Base-by-base conservation (phyloP, 176 grass and related monocot species). In the Carex pumila region DNA sequence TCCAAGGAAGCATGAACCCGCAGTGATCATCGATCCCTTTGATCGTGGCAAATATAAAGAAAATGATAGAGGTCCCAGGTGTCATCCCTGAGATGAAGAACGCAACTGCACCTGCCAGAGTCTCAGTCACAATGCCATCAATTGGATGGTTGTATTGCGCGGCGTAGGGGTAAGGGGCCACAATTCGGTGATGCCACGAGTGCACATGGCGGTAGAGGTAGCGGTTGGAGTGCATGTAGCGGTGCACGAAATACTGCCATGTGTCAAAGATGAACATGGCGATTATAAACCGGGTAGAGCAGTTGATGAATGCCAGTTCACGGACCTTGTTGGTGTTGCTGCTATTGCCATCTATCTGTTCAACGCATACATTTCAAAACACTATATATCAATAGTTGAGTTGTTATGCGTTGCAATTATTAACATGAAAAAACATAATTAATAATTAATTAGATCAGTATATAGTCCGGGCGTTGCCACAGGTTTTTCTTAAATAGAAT, bases 91-190 rank as follows among this genome's bases (percentile, higher is more conserved):
- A 87, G 29, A 72, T 2, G 4, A 82, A 17, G 12, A 72, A 82
- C 2, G 85, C 85, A 3, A 87, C 52, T 4, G 34, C 78, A 6
- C 85, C 85, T 29, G 65, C 77, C n/a, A 71, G 54, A 1, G 86
- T 88, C 14, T 88, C 79, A 12, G 74, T 31, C 67, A 88, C 7
- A 52, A 88, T 47, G 3, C 79, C 70, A 1, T 88, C 86, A 1
- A 84, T 47, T 0, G 86, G 86, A 29, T 88, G 80, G 80, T 88
- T 88, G 86, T 88, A 88, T 61, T 88, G 86, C 5, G 80, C 81
- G 0, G 80, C 80, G 17, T 79, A 84, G 15, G 86, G 19, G 41
- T 88, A 88, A 3, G 86, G 86, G 12, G 81, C 86, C 3, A 83
- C 80, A 6, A 88, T 15, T 32, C 79, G 65, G 68, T 88, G 86